Evolutionary conservation across 1,139 yeast genomes (phyloP).

Genomic region (Kluyveromyces sp.): DNA sequence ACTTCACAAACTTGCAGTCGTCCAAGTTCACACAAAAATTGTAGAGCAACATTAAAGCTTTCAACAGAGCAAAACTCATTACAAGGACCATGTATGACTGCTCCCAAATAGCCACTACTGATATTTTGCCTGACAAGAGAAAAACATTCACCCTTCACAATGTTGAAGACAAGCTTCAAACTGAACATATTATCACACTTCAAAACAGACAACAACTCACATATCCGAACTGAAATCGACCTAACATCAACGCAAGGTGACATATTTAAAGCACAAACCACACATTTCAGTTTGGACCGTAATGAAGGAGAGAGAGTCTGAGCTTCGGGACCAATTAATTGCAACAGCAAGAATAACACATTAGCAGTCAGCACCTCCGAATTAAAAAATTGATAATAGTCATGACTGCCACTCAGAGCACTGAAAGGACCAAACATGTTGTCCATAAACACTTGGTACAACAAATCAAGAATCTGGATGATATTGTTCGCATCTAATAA

Average conservation of each 20-base stretch:
- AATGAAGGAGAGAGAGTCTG: background rate
- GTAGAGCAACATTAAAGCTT: conserved; percentile 32
- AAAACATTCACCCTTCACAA: background rate
- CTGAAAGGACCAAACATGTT: conserved; percentile 14
- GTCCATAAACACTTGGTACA: conserved; percentile 11
- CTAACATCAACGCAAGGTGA: conserved; percentile 22
- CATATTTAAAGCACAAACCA: conserved; percentile 23
- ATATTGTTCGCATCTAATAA: conserved; percentile 40
- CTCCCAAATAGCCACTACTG: conserved; percentile 11
- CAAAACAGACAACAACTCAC: conserved; percentile 25
- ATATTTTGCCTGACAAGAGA: background rate
- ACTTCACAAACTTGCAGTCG: conserved; percentile 30
- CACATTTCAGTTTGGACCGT: conserved; percentile 20
- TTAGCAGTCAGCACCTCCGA: background rate
- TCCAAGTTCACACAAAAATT: conserved; percentile 36
- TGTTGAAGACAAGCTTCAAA: conserved; percentile 23
- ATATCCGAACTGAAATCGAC: conserved; percentile 22
- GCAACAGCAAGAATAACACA: background rate
- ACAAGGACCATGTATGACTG: conserved; percentile 18
- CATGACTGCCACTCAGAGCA: background rate
- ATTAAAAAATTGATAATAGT: background rate
- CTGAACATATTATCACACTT: conserved; percentile 27
- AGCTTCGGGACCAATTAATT: conserved; percentile 10
- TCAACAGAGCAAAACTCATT: conserved; percentile 20
- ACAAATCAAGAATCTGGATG: conserved; percentile 38